phyloP scores from a whole-genome alignment of 2,329 filamentous ascomycete genomes.

The Verticillium nubilum region DNA sequence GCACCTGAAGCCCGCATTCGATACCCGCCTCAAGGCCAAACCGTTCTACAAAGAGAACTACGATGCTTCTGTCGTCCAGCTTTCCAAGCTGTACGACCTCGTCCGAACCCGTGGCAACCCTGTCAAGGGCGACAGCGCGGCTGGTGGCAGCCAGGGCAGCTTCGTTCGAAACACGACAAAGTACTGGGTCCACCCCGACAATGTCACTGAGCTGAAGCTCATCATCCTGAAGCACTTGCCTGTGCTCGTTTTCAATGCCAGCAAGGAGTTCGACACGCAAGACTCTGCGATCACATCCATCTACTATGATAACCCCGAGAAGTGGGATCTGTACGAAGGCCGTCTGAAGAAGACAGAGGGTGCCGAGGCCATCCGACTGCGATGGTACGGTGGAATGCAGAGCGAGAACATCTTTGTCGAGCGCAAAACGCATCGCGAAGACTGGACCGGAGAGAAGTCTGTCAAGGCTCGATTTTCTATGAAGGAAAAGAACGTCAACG shows the following conservation, averaged over 20 bases:
- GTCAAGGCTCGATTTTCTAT: constrained; percentile 93
- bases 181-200: constrained; percentile 98
- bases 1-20: constrained; percentile 94
- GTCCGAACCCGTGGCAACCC: constrained; percentile 92
- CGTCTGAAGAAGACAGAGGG: constrained; percentile 97
- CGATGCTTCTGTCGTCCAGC: constrained; percentile 88
- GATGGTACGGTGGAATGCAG: constrained; percentile 98
- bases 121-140: constrained; percentile 83
- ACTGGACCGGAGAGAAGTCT: constrained; percentile 98
- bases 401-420: constrained; percentile 94
- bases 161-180: constrained; percentile 97
- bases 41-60: constrained; percentile 99
- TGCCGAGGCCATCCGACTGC: constrained; percentile 88
- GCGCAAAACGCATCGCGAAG: constrained; percentile 95
- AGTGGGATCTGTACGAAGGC: constrained; percentile 90
- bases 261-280: constrained; percentile 87
- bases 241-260: constrained; percentile 93
- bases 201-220: constrained; percentile 96
- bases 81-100: constrained; percentile 91
- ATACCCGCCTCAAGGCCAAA: constrained; percentile 87
- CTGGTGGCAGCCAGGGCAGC: constrained; percentile 87
- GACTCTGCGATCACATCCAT: constrained; percentile 97
- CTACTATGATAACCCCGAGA: constrained; percentile 94
- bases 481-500: constrained; percentile 97
- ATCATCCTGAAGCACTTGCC: constrained; percentile 97